A percentile compares a stretch with the other conserved stretches of the same genome.
These are phyloP conservation scores for Nicotiana benthamiana DNA, from an alignment of 257 asterid species.

Conservation along the genomic window DNA sequence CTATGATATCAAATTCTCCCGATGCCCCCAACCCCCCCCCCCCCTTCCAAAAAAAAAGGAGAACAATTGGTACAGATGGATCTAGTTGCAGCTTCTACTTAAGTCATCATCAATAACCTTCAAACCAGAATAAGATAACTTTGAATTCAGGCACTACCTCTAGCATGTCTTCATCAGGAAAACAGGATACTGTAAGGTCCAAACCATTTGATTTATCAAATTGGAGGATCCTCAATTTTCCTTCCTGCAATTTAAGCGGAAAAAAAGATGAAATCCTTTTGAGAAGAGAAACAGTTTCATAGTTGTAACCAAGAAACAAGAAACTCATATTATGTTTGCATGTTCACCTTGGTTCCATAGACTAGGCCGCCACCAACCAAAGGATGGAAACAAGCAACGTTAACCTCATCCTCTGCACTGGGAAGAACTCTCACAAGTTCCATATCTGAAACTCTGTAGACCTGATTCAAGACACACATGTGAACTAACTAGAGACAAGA, in stretches of 20 bases:
- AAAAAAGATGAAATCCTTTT: background rate
- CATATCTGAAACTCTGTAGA: constrained; percentile 88
- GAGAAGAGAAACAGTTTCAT: background rate
- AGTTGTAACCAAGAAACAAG: background rate
- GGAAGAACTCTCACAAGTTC: constrained; percentile 96
- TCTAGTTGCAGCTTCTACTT: background rate
- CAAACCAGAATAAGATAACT: background rate
- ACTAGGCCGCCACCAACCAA: constrained; percentile 94
- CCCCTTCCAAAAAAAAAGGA: background rate
- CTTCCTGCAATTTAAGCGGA: constrained; percentile 54
- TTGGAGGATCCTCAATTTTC: constrained; percentile 87
- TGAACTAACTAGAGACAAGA: constrained; percentile 9
- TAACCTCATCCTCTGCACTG: constrained; percentile 97
- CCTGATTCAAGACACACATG: constrained; percentile 30
- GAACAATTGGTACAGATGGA: background rate
- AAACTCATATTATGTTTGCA: background rate
- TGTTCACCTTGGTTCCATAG: constrained; percentile 88
- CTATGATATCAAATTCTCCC: background rate
- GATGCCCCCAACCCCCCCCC: background rate
- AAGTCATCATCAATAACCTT: background rate
- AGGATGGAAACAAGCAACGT: constrained; percentile 97
- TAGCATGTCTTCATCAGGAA: constrained; percentile 54
- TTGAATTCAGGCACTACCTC: constrained; percentile 45
- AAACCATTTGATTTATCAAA: constrained; percentile 49
- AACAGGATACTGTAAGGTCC: constrained; percentile 29